Base-by-base conservation (phyloP, 305 asterid species). In the Rubia peregrina region DNA sequence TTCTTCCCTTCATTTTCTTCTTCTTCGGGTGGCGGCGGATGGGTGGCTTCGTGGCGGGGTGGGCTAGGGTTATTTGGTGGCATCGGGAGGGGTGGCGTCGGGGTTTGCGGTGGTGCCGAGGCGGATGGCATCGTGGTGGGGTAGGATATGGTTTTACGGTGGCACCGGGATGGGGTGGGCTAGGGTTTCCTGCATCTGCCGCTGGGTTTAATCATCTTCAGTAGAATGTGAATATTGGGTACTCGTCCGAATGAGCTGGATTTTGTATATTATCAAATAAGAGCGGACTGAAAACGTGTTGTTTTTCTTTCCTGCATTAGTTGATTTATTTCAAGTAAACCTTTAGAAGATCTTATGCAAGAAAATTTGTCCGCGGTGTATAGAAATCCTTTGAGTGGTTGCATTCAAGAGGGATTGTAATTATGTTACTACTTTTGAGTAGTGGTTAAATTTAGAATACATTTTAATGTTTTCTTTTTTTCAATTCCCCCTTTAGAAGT, bases 161-260 rank as follows among this genome's bases (percentile, higher is more conserved):
- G 36, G 36, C 36, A 3, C 4, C 36, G 36, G 3, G 36, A 3
- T 30, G 36, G 36, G 36, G 1, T 30, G 36, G 36, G 36, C 36
- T 30, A 30, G 16, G 42, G 33, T 63, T 57, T 33, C 48, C 71
- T 22, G 40, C 14, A 12, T 41, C 59, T 55, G 60, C 62, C 6
- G 19, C 17, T 51, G 33, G 61, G 22, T 21, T 62, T 19, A 19
- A 69, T 69, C 14, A 0, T 59, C 14, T 43, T 43, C 38, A 24
- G 63, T 51, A 59, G 68, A 59, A 44, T 22, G 6, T 9, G 73
- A 65, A 74, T 43, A 14, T 30, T 16, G 48, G 66, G 43, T 19
- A 13, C 66, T 59, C 12, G 7, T 26, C 22, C 19, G 22, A 46
- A 12, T 61, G 61, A 26, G 71, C n/a, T 48, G 53, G 56, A 65